Percentiles rank a stretch among this genome's conserved stretches.
These are phyloP conservation scores for Fagopyrum esculentum DNA, from an alignment of 148 eudicot species.

Conservation along the genomic window DNA sequence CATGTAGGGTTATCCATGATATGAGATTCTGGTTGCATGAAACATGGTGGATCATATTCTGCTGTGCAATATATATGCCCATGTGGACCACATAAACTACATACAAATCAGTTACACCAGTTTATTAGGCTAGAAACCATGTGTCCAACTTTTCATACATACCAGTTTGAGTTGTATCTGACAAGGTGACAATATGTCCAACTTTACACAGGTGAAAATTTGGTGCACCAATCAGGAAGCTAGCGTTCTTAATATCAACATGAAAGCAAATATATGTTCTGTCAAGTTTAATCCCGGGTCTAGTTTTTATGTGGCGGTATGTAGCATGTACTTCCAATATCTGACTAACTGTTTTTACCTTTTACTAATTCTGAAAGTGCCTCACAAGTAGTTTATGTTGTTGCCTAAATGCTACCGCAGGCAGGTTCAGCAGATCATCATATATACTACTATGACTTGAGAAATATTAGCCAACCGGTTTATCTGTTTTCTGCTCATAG, in stretches of 20 bases:
- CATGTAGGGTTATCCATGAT: not conserved
- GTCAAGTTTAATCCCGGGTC: slow-evolving; percentile 96
- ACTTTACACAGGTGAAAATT: slow-evolving; percentile 60
- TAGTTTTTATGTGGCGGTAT: slow-evolving; percentile 70
- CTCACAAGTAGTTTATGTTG: not conserved
- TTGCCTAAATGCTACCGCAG: slow-evolving; percentile 31
- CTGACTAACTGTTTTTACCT: not conserved
- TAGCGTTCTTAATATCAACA: slow-evolving; percentile 71
- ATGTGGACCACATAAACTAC: not conserved
- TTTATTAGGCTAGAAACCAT: not conserved
- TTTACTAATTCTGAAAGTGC: not conserved
- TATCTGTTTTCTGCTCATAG: slow-evolving; percentile 66
- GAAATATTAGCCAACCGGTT: slow-evolving; percentile 76
- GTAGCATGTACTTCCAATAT: slow-evolving; percentile 14
- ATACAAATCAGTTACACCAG: not conserved
- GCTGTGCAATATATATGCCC: not conserved
- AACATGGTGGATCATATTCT: not conserved
- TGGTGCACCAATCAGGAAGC: slow-evolving; percentile 94
- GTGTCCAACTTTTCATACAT: not conserved
- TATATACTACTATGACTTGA: slow-evolving; percentile 77
- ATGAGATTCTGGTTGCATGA: not conserved
- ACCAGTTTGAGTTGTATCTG: not conserved
- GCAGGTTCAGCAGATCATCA: slow-evolving; percentile 97
- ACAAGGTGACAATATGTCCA: not conserved
- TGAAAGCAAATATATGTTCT: slow-evolving; percentile 84